phyloP scores from a whole-genome alignment of 495 filamentous ascomycete genomes.

The Lasiosphaeria miniovina region DNA sequence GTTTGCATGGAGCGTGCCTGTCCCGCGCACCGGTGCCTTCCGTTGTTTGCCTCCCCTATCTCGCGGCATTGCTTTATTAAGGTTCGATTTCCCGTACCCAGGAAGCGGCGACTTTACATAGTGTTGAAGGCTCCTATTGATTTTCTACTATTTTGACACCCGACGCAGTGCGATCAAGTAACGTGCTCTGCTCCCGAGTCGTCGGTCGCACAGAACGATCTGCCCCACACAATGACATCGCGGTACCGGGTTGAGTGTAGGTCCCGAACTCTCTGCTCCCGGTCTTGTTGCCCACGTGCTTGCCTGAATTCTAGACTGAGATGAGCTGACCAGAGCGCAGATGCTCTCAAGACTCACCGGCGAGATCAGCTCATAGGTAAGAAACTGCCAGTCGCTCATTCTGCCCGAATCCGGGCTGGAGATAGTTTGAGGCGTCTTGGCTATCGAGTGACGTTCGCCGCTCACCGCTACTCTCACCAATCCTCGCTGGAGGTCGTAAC shows the following conservation, averaged over 20 bases:
- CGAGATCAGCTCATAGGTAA: constrained; percentile 79
- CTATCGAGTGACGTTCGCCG: not conserved
- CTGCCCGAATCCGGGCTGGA: not conserved
- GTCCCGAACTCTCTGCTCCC: constrained; percentile 8
- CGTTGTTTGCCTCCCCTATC: too few relatives aligned
- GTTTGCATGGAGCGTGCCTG: too few relatives aligned
- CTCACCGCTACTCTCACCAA: constrained; percentile 14
- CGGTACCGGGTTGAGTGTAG: constrained; percentile 88
- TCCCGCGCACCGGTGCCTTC: too few relatives aligned
- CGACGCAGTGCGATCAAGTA: too few relatives aligned
- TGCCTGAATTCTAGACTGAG: not conserved
- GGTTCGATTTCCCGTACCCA: too few relatives aligned
- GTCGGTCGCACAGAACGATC: not conserved
- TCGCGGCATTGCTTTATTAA: too few relatives aligned
- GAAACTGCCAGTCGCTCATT: not conserved
- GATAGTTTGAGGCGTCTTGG: not conserved
- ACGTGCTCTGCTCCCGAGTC: too few relatives aligned
- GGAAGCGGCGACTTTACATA: too few relatives aligned
- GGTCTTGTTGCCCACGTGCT: not conserved
- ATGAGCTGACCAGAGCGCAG: constrained; percentile 39
- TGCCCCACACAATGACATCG: constrained; percentile 66
- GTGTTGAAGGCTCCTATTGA: too few relatives aligned
- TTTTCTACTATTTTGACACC: too few relatives aligned
- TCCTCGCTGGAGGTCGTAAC: not conserved
- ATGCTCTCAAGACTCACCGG: constrained; percentile 85